Evolutionary conservation across 2,329 filamentous ascomycete species (phyloP).

Genomic region (Fusarium denticulatum): DNA sequence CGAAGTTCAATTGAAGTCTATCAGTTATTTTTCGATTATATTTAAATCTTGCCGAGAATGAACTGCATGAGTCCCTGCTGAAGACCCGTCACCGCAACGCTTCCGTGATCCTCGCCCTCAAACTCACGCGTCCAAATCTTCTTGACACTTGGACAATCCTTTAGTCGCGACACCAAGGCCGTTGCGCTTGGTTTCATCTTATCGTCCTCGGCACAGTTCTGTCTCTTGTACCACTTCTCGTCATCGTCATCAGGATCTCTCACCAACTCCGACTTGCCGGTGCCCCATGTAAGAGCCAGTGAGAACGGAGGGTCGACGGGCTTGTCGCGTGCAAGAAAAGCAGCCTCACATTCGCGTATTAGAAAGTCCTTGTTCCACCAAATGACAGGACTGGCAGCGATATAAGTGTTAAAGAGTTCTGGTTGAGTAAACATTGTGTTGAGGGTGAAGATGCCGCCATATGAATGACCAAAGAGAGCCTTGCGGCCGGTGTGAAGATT

Average conservation of each 20-base stretch:
- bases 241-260: conserved; percentile 43
- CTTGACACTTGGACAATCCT: conserved; percentile 24
- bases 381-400: conserved; percentile 58
- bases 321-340: conserved; percentile 36
- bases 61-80: conserved; percentile 39
- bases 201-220: conserved; percentile 38
- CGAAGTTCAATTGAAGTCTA: not conserved
- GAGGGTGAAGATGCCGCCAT: conserved; percentile 59
- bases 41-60: conserved; percentile 24
- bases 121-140: conserved; percentile 41
- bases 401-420: conserved; percentile 54
- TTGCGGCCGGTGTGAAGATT: conserved; percentile 50
- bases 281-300: conserved; percentile 48
- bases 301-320: conserved; percentile 39
- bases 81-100: conserved; percentile 33
- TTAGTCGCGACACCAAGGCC: conserved; percentile 29
- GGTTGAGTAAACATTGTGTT: conserved; percentile 55
- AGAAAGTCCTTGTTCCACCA: conserved; percentile 59
- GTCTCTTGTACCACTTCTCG: conserved; percentile 45
- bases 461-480: conserved; percentile 61
- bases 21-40: not conserved
- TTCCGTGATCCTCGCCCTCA: conserved; percentile 42
- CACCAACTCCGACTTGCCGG: conserved; percentile 45
- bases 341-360: conserved; percentile 44
- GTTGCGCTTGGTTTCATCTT: conserved; percentile 36